phyloP scores from a whole-genome alignment of 2,329 filamentous ascomycete species.

The Colletotrichum camelliae region DNA sequence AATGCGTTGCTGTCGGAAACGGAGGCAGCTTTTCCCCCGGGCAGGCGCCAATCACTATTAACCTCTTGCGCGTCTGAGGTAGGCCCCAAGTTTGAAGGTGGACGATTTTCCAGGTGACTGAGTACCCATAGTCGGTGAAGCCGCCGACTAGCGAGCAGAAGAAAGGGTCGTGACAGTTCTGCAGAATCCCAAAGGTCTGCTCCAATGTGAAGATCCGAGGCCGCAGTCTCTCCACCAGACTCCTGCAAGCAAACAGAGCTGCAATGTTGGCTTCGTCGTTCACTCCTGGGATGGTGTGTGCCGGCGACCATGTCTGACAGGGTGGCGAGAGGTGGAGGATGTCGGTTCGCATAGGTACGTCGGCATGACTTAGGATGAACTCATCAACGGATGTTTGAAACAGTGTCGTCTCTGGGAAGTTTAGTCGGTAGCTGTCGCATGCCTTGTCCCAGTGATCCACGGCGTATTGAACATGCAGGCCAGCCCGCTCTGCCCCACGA shows the following conservation, averaged over 20 bases:
- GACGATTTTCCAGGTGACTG: conserved; percentile 71
- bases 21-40: conserved; percentile 74
- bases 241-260: conserved; percentile 56
- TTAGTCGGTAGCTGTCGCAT: conserved; percentile 60
- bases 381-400: conserved; percentile 52
- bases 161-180: conserved; percentile 52
- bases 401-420: conserved; percentile 60
- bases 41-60: conserved; percentile 64
- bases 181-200: conserved; percentile 74
- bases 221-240: conserved; percentile 60
- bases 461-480: conserved; percentile 54
- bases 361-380: conserved; percentile 47
- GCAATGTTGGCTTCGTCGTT: conserved; percentile 74
- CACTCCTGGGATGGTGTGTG: conserved; percentile 64
- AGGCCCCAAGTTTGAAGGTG: conserved; percentile 55
- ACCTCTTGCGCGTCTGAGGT: conserved; percentile 53
- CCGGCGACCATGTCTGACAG: conserved; percentile 77
- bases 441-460: conserved; percentile 68
- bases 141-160: conserved; percentile 67
- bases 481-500: conserved; percentile 55
- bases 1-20: conserved; percentile 69
- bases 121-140: conserved; percentile 71
- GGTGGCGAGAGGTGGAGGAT: conserved; percentile 79
- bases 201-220: conserved; percentile 80
- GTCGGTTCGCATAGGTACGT: conserved; percentile 56